Evolutionary conservation across 169 alveolate genomes (phyloP).

Genomic region (Plasmodium blacklocki): DNA sequence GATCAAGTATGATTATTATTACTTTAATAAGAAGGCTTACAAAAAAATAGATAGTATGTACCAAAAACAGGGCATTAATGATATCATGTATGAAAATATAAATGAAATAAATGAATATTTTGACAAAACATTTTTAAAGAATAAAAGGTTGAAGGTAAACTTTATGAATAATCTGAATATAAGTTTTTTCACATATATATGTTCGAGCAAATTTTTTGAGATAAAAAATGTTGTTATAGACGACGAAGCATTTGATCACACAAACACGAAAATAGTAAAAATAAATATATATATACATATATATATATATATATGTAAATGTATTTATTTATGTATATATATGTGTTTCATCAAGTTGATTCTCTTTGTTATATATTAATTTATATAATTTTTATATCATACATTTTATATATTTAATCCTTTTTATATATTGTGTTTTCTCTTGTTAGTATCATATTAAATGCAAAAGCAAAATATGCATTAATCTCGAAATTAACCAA

Average conservation of each 20-base stretch:
- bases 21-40: slow-evolving; percentile 70
- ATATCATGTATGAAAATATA: slow-evolving; percentile 59
- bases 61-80: slow-evolving; percentile 31
- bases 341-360: neutral
- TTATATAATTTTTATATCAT: no score
- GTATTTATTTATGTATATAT: slow-evolving; percentile 7
- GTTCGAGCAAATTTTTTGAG: slow-evolving; percentile 39
- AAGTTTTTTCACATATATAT: slow-evolving; percentile 40
- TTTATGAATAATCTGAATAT: slow-evolving; percentile 44
- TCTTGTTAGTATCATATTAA: slow-evolving; percentile 49
- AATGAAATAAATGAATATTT: slow-evolving; percentile 59
- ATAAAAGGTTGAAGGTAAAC: slow-evolving; percentile 28
- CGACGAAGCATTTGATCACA: slow-evolving; percentile 54
- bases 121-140: slow-evolving; percentile 42
- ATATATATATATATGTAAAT: slow-evolving; percentile 1
- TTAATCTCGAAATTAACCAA: slow-evolving; percentile 56
- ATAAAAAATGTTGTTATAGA: slow-evolving; percentile 54
- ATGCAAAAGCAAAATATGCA: slow-evolving; percentile 41
- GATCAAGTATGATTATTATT: slow-evolving; percentile 37
- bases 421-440: neutral
- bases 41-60: slow-evolving; percentile 62
- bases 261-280: slow-evolving; percentile 60
- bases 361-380: no score
- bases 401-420: neutral
- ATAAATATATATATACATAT: neutral